Base-by-base conservation (phyloP, 2,329 filamentous ascomycete genomes). In the Trichoderma arundinaceum region DNA sequence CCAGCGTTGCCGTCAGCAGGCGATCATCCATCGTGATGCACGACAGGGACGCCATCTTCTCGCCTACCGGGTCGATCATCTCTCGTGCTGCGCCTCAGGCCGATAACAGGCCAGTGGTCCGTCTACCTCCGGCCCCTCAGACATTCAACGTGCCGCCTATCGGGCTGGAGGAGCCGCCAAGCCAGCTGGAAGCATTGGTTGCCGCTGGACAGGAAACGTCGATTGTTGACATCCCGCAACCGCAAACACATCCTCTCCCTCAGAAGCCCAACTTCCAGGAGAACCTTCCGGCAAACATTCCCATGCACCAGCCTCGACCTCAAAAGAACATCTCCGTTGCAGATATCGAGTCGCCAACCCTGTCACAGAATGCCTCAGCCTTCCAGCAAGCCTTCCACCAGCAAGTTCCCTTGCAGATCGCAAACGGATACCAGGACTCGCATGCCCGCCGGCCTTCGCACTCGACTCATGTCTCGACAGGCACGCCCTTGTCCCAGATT, bases 331-430 rank as follows among this genome's bases (percentile, higher is more conserved):
- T 98, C 38, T 97, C 94, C 9, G 88, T 98, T 66, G 92, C 92
- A 65, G 93, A 92, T 72, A 97, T 98, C 71, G 95, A 98, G 77
- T 91, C 91, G 7, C 92, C 94, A 4, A 88, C 86, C 5, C 83
- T 80, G 71, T 75, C 78, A 59, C 82, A 81, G 72, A 83, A 70
- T 80, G 88, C 78, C 46, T 92, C 92, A 72, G 91, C 92, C 0
- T 97, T 96, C 72, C 90, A 94, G 72, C 92, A 94, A 74, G 92
- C 94, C 0, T 97, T 98, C 82, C 93, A 97, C 71, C 94, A 97
- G 72, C 94, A 97, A 77, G 88, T 97, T n/a, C 94, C 94, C 2
- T 79, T 89, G 4, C 90, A 94, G 70, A 85, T 92, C 48, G 77
- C 80, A 44, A 87, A 86, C 67, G 80, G 81, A 28, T 84, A 86